These are phyloP conservation scores for Alternaria conjuncta DNA, from an alignment of 2,329 filamentous ascomycete genomes.

Conservation along the genomic window DNA sequence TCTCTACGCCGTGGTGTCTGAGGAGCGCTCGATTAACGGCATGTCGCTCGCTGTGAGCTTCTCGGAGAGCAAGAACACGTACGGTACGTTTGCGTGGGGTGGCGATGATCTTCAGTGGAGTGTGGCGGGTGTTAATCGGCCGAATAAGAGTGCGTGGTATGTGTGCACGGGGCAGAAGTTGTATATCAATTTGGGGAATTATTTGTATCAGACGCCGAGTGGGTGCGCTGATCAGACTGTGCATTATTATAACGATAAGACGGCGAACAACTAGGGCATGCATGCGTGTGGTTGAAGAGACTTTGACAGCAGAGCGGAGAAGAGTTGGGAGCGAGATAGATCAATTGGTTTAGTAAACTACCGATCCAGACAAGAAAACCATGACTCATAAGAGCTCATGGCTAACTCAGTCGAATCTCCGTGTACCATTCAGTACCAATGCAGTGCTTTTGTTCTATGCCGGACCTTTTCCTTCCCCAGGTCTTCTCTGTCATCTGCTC, in stretches of 20 bases:
- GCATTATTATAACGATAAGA: constrained; percentile 49
- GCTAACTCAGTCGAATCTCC: too few relatives aligned
- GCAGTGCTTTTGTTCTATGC: not conserved
- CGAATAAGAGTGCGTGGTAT: constrained; percentile 65
- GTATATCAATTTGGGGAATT: constrained; percentile 66
- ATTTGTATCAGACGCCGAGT: constrained; percentile 63
- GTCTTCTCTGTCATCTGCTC: not conserved
- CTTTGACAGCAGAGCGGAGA: not conserved
- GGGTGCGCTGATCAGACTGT: constrained; percentile 66
- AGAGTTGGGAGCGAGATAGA: not conserved
- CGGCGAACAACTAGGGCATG: constrained; percentile 30
- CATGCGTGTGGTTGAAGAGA: not conserved
- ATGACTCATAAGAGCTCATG: not conserved
- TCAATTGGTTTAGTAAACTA: not conserved
- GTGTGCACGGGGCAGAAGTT: constrained; percentile 61
- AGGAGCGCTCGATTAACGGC: constrained; percentile 38
- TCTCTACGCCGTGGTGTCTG: constrained; percentile 41
- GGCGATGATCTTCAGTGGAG: constrained; percentile 66
- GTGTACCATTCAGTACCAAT: not conserved
- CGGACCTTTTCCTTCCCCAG: not conserved
- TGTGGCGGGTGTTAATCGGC: constrained; percentile 56
- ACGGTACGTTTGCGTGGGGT: constrained; percentile 63
- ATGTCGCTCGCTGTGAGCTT: constrained; percentile 60
- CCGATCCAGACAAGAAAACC: not conserved
- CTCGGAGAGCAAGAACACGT: constrained; percentile 58